Percentiles rank a stretch among this genome's conserved stretches.
Conservation (phyloP, 2,329 filamentous ascomycete genomes). For the Beauveria bassiana region DNA sequence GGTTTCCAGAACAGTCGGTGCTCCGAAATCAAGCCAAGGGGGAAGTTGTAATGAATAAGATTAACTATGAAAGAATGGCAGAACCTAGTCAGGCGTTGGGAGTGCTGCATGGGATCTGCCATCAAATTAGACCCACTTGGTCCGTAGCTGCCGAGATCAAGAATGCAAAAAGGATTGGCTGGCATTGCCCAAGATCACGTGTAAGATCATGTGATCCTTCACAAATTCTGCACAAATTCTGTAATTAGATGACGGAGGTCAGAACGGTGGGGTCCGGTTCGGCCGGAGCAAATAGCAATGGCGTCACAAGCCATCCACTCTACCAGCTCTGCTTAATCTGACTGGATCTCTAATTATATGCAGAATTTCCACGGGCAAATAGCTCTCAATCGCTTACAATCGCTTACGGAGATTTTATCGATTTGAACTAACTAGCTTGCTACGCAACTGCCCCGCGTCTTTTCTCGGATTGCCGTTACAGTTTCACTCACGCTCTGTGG, state of each 20-base stretch:
- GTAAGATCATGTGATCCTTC: background rate
- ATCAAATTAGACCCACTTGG: slow-evolving; percentile 10
- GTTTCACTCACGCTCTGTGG: background rate
- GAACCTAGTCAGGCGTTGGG: background rate
- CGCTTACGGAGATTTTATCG: background rate
- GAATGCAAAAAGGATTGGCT: background rate
- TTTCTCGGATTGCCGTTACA: background rate
- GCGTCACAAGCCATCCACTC: slow-evolving; percentile 6
- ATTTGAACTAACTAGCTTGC: background rate
- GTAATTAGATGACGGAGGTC: too few species aligned
- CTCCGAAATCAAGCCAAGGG: background rate
- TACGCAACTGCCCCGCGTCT: too few species aligned
- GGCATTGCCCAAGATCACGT: background rate
- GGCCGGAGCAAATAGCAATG: background rate
- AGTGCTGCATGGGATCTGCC: slow-evolving; percentile 8
- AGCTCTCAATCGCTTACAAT: background rate
- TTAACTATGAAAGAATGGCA: background rate
- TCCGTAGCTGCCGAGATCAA: slow-evolving; percentile 12
- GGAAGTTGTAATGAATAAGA: background rate
- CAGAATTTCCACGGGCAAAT: background rate
- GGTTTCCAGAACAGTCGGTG: background rate
- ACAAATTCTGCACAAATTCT: too few species aligned
- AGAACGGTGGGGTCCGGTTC: background rate
- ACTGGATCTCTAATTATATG: background rate
- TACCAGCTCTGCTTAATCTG: background rate